These are phyloP conservation scores for Cryptococcus depauperatus DNA, from an alignment of 1,284 basidiomycete species.

Conservation along the genomic window DNA sequence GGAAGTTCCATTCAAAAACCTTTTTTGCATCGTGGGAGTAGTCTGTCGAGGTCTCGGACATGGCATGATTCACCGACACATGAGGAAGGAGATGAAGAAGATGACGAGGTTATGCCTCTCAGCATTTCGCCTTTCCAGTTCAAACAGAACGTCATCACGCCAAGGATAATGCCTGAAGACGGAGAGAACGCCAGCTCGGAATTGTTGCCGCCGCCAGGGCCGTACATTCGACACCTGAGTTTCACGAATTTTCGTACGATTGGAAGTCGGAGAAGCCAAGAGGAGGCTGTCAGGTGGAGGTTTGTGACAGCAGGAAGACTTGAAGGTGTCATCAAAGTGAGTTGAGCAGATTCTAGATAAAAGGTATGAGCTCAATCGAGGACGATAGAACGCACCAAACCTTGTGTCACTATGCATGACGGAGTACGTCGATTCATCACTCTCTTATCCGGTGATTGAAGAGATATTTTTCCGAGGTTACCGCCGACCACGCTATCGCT, in stretches of 20 bases:
- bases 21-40: background rate
- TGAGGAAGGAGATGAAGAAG: slow-evolving; percentile 14
- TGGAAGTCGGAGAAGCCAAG: slow-evolving; percentile 83
- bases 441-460: slow-evolving; percentile 69
- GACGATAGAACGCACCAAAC: slow-evolving; percentile 68
- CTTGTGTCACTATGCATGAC: slow-evolving; percentile 78
- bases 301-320: slow-evolving; percentile 88
- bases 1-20: background rate
- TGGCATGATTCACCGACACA: background rate
- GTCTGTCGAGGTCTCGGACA: background rate
- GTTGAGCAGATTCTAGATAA: slow-evolving; percentile 19
- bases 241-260: slow-evolving; percentile 50
- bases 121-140: background rate
- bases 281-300: slow-evolving; percentile 77
- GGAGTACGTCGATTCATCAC: slow-evolving; percentile 89
- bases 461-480: slow-evolving; percentile 76
- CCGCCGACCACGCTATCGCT: slow-evolving; percentile 22
- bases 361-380: background rate
- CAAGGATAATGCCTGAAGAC: slow-evolving; percentile 1
- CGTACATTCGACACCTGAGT: slow-evolving; percentile 34
- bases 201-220: slow-evolving; percentile 38
- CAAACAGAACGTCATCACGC: slow-evolving; percentile 3
- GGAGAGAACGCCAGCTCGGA: slow-evolving; percentile 29
- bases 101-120: slow-evolving; percentile 19
- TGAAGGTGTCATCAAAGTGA: slow-evolving; percentile 68